Conservation (phyloP, 2,329 filamentous ascomycete species). For the Pseudonectria foliicola region DNA sequence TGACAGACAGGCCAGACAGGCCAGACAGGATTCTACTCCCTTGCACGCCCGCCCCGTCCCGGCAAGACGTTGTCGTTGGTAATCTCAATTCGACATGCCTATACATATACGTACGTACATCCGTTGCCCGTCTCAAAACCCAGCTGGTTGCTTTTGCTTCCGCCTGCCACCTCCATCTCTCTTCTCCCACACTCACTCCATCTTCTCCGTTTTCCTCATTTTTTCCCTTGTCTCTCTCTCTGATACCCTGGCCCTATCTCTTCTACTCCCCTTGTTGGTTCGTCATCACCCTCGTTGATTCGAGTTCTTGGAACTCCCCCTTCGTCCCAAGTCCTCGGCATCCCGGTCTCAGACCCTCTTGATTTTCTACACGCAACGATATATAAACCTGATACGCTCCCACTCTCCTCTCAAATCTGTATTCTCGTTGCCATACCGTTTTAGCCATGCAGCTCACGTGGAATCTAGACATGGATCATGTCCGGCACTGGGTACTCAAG, state of each 20-base stretch:
- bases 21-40: too few relatives aligned
- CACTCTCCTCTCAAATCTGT: background rate
- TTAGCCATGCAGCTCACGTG: conserved; percentile 20
- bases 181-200: background rate
- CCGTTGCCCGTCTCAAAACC: too few relatives aligned
- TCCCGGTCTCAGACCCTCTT: background rate
- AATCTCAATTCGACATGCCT: background rate
- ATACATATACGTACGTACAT: too few relatives aligned
- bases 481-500: conserved; percentile 21
- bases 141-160: background rate
- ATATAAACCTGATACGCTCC: background rate
- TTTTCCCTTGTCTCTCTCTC: conserved; percentile 1
- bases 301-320: background rate
- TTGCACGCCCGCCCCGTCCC: too few relatives aligned
- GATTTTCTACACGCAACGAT: background rate
- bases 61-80: too few relatives aligned
- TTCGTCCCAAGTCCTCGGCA: background rate
- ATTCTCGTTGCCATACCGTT: conserved; percentile 4
- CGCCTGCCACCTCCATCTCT: conserved; percentile 16
- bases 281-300: background rate
- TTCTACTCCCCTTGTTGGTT: background rate
- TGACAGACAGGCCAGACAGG: too few relatives aligned
- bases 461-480: conserved; percentile 22
- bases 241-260: conserved; percentile 1
- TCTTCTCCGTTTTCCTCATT: conserved; percentile 3